phyloP scores from a whole-genome alignment of 306 rosid species.

The Crataegus laevigata region DNA sequence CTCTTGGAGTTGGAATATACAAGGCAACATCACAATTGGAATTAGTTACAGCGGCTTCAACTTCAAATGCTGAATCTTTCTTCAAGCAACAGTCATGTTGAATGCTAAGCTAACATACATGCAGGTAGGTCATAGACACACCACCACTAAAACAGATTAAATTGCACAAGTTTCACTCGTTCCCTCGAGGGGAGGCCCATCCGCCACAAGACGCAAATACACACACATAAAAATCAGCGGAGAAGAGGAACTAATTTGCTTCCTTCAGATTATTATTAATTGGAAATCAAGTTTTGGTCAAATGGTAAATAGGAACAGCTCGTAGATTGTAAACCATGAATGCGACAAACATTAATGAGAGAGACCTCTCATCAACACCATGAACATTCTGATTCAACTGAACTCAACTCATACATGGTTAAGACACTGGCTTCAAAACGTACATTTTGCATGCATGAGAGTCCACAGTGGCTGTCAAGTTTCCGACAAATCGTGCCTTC shows the following conservation, averaged over 20 bases:
- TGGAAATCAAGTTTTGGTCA: not conserved
- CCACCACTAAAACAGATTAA: not conserved
- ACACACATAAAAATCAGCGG: not conserved
- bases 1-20: too few relatives aligned
- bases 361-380: not conserved
- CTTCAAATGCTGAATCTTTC: too few relatives aligned
- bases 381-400: not conserved
- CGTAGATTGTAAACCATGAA: not conserved
- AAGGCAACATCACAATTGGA: too few relatives aligned
- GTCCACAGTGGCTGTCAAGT: slow-evolving; percentile 50
- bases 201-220: not conserved
- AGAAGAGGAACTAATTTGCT: not conserved
- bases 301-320: not conserved
- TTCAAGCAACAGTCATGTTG: not conserved
- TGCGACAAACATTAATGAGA: not conserved
- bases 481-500: slow-evolving; percentile 41
- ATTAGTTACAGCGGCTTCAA: too few relatives aligned
- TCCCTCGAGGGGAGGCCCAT: not conserved
- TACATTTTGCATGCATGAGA: slow-evolving; percentile 71
- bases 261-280: not conserved
- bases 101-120: not conserved
- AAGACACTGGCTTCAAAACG: slow-evolving; percentile 62
- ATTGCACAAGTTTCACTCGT: not conserved
- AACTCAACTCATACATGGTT: not conserved
- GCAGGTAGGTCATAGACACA: not conserved